Conservation (phyloP, 352 stramenopile species). For the Globisporangium camurandrum region DNA sequence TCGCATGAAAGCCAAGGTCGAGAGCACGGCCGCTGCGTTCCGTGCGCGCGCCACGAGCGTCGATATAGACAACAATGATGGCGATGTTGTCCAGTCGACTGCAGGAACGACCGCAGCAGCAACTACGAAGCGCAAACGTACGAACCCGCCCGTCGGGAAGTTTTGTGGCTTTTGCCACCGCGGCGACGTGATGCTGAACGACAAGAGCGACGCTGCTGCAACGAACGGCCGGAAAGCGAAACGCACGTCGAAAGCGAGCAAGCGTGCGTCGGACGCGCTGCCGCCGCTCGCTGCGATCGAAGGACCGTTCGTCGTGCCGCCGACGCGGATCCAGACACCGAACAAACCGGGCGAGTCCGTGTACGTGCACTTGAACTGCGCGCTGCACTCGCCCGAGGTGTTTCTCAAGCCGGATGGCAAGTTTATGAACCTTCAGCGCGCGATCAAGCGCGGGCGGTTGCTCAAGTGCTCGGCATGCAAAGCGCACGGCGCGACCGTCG, state of each 20-base stretch:
- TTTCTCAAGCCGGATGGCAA: constrained; percentile 74
- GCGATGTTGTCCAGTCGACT: constrained; percentile 20
- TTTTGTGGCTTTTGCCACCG: constrained; percentile 54
- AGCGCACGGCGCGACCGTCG: constrained; percentile 57
- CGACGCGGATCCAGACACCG: constrained; percentile 56
- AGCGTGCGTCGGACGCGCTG: constrained; percentile 7
- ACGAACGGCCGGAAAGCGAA: constrained; percentile 3
- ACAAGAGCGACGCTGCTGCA: constrained; percentile 2
- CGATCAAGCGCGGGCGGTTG: constrained; percentile 71
- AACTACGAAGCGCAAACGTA: constrained; percentile 11
- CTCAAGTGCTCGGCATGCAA: constrained; percentile 70
- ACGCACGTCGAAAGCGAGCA: constrained; percentile 11
- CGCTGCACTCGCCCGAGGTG: constrained; percentile 72
- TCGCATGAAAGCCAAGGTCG: not conserved
- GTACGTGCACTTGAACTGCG: constrained; percentile 78
- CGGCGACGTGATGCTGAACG: constrained; percentile 19
- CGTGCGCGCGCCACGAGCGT: constrained; percentile 5
- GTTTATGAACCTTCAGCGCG: constrained; percentile 73
- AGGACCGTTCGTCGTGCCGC: constrained; percentile 64
- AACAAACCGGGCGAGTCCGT: constrained; percentile 63
- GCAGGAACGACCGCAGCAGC: not conserved
- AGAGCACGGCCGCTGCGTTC: not conserved
- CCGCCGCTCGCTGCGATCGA: constrained; percentile 30
- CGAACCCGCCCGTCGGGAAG: constrained; percentile 18
- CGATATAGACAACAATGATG: constrained; percentile 3